phyloP scores from a whole-genome alignment of 805 yeast genomes.

The Kregervanrija pseudodelftensis region DNA sequence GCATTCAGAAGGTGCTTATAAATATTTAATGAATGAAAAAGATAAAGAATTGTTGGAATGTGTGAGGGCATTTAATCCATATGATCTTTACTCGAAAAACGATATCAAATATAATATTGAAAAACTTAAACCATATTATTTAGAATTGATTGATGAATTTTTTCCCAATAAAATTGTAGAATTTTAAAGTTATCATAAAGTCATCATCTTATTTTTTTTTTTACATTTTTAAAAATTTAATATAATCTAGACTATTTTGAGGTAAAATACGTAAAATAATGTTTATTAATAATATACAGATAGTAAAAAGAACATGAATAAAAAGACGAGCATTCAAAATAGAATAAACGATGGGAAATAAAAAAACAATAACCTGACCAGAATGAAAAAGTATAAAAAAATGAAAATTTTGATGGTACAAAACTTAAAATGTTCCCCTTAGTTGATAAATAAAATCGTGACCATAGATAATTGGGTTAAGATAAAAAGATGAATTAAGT shows the following conservation, averaged over 20 bases:
- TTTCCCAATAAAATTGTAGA: conserved; percentile 53
- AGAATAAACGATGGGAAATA: too few species aligned
- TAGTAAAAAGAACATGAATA: background rate
- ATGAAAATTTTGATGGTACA: too few species aligned
- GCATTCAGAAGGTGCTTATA: conserved; percentile 66
- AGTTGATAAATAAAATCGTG: background rate
- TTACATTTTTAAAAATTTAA: background rate
- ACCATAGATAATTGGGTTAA: background rate
- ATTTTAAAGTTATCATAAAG: conserved; percentile 37
- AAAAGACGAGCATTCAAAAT: too few species aligned
- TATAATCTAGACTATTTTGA: background rate
- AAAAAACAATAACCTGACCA: too few species aligned
- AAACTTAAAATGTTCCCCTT: too few species aligned
- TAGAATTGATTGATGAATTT: conserved; percentile 58
- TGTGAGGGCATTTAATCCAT: conserved; percentile 59
- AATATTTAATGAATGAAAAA: conserved; percentile 54
- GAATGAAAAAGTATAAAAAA: too few species aligned
- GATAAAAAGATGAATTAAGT: background rate
- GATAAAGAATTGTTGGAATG: conserved; percentile 56
- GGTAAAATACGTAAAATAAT: background rate
- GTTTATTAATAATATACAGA: background rate
- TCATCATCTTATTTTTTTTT: background rate
- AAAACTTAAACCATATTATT: conserved; percentile 48
- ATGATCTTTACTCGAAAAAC: conserved; percentile 60
- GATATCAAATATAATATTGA: conserved; percentile 42